phyloP scores from a whole-genome alignment of 306 rosid genomes.

The Alnus glutinosa region DNA sequence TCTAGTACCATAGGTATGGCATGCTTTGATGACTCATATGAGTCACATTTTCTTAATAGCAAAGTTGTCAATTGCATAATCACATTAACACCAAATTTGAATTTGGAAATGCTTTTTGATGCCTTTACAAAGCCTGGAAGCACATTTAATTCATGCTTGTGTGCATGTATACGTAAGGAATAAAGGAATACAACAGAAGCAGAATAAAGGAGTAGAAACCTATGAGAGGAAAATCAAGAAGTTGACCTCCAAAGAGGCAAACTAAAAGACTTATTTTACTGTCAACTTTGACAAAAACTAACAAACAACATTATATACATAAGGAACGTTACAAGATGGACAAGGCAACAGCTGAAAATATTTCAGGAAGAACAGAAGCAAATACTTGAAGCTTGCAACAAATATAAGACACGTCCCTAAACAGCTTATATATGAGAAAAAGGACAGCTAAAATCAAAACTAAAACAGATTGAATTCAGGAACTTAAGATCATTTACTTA shows the following conservation, averaged over 20 bases:
- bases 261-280: slow-evolving; percentile 7
- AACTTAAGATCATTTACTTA: neutral
- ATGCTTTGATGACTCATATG: neutral
- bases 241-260: neutral
- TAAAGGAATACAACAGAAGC: neutral
- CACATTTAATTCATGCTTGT: neutral
- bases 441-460: neutral
- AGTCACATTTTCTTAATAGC: neutral
- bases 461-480: neutral
- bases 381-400: neutral
- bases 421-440: neutral
- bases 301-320: slow-evolving; percentile 11
- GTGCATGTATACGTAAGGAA: no score
- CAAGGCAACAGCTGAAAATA: neutral
- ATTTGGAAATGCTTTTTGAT: neutral
- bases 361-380: neutral
- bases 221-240: slow-evolving; percentile 2
- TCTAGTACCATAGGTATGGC: neutral
- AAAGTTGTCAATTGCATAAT: neutral
- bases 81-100: neutral
- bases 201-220: slow-evolving; percentile 14
- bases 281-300: neutral
- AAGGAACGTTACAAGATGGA: neutral
- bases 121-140: neutral
- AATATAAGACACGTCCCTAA: neutral